Evolutionary conservation across 2,329 filamentous ascomycete genomes (phyloP).

Genomic region (Cordyceps javanica): DNA sequence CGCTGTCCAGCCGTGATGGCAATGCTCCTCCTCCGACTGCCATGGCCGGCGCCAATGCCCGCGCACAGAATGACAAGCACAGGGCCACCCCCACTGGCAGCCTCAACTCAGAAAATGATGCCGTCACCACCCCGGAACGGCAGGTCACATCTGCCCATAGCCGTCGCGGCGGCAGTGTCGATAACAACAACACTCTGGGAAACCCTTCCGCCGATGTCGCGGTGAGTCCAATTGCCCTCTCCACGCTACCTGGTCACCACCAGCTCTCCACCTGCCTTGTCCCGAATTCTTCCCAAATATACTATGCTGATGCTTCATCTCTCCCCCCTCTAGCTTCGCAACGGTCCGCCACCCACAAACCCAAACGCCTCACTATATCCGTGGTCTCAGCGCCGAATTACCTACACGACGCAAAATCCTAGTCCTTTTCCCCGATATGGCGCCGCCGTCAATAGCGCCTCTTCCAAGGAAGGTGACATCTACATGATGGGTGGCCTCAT

Average conservation of each 20-base stretch:
- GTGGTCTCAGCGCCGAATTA: conserved; percentile 87
- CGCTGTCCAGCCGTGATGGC: conserved; percentile 49
- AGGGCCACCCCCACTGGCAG: conserved; percentile 73
- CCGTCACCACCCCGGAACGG: conserved; percentile 52
- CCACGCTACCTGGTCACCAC: not conserved
- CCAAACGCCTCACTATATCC: conserved; percentile 82
- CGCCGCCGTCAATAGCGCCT: conserved; percentile 84
- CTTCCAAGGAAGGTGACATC: conserved; percentile 94
- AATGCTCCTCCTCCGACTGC: conserved; percentile 41
- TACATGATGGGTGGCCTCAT: conserved; percentile 97
- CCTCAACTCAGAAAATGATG: conserved; percentile 61
- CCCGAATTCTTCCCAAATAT: too few relatives aligned
- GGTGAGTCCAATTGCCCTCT: conserved; percentile 28
- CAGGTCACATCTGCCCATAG: conserved; percentile 41
- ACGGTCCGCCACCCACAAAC: conserved; percentile 42
- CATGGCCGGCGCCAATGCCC: conserved; percentile 42
- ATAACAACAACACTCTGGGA: conserved; percentile 36
- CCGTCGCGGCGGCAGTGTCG: conserved; percentile 45
- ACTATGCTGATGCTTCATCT: conserved; percentile 6
- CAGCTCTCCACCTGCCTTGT: too few relatives aligned
- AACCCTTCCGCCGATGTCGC: conserved; percentile 30
- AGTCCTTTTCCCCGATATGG: conserved; percentile 96
- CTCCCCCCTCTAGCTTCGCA: conserved; percentile 43
- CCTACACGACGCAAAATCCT: conserved; percentile 73
- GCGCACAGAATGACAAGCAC: conserved; percentile 48